Conservation (phyloP, 73 alveolate genomes). For the Paramecium sonneborni region DNA sequence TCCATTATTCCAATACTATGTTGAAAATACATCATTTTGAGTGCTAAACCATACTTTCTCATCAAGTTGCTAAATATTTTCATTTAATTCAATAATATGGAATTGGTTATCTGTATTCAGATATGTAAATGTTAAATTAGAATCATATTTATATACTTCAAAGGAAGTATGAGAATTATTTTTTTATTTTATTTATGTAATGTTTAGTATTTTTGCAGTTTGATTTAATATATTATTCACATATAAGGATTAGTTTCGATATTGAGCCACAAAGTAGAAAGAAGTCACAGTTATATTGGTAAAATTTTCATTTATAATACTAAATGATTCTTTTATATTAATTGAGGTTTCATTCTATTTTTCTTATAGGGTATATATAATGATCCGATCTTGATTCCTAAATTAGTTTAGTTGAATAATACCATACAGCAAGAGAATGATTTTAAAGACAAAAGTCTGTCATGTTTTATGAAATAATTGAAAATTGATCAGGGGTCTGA, state of each 20-base stretch:
- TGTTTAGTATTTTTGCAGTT: neutral
- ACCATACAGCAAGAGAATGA: slow-evolving; percentile 2
- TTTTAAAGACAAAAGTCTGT: neutral
- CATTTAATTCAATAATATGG: neutral
- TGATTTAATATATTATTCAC: neutral
- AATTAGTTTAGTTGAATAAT: neutral
- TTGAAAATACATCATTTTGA: neutral
- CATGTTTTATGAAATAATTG: neutral
- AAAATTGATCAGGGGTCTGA: neutral
- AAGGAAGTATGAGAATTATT: neutral
- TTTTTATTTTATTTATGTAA: neutral
- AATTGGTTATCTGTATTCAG: neutral
- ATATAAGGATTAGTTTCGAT: neutral
- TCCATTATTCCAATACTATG: slow-evolving; percentile 18
- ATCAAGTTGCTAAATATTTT: neutral
- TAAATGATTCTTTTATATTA: neutral
- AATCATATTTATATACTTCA: neutral
- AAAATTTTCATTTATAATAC: neutral
- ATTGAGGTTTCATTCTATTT: neutral
- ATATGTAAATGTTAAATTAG: neutral
- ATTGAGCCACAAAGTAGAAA: neutral
- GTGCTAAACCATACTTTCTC: neutral
- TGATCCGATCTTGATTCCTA: neutral
- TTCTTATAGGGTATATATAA: neutral
- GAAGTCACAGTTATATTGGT: neutral